These are phyloP conservation scores for Plectosphaerella plurivora DNA, from an alignment of 2,329 filamentous ascomycete genomes.

Conservation along the genomic window DNA sequence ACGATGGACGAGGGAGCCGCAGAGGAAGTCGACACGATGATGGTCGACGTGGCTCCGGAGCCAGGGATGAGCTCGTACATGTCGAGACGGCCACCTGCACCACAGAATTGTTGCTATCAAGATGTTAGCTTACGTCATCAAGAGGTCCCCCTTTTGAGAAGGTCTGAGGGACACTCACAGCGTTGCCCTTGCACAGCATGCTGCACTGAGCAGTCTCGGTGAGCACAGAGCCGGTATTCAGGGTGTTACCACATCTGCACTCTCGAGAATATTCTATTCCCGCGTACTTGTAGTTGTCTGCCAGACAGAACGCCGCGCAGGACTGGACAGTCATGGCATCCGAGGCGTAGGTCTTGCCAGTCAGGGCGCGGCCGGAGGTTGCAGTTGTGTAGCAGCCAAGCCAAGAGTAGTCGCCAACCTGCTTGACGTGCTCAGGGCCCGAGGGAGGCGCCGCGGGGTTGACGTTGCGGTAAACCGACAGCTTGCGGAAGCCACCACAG, in stretches of 20 bases:
- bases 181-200: constrained; percentile 16
- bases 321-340: constrained; percentile 18
- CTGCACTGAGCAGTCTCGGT: constrained; percentile 12
- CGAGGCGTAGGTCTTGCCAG: constrained; percentile 8
- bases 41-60: not conserved
- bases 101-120: constrained; percentile 10
- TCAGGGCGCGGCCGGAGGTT: constrained; percentile 13
- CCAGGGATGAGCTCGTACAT: constrained; percentile 5
- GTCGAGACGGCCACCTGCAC: constrained; percentile 8
- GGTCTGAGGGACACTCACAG: not conserved
- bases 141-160: not conserved
- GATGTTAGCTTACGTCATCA: not conserved
- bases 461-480: constrained; percentile 17
- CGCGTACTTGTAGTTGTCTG: constrained; percentile 13
- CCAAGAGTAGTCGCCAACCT: constrained; percentile 13
- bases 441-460: constrained; percentile 9
- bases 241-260: constrained; percentile 18
- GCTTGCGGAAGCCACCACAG: constrained; percentile 13
- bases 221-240: constrained; percentile 10
- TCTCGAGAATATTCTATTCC: constrained; percentile 22
- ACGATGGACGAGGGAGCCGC: not conserved
- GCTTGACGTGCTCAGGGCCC: constrained; percentile 8
- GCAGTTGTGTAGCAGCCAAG: constrained; percentile 16
- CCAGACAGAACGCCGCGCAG: constrained; percentile 17
- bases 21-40: not conserved